phyloP scores from a whole-genome alignment of 495 filamentous ascomycete genomes.

The Neurospora sp. region DNA sequence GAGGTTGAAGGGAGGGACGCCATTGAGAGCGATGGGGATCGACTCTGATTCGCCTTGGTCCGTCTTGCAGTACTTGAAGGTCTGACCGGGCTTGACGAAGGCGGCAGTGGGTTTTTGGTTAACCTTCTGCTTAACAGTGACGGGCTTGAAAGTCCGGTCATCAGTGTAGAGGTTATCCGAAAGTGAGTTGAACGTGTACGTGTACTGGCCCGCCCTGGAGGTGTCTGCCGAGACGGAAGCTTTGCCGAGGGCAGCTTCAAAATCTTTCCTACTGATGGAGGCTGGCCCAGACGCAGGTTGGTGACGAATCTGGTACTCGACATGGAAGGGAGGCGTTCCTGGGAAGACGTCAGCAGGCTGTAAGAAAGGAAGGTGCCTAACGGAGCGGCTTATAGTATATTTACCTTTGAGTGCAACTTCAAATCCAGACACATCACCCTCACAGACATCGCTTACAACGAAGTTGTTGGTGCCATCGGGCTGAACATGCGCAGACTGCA shows the following conservation, averaged over 20 bases:
- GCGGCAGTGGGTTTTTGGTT: conserved; percentile 67
- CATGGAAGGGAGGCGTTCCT: conserved; percentile 71
- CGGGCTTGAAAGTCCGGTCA: conserved; percentile 49
- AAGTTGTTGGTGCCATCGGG: conserved; percentile 34
- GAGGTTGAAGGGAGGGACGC: conserved; percentile 77
- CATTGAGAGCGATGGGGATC: conserved; percentile 74
- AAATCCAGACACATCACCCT: conserved; percentile 83
- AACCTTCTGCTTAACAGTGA: conserved; percentile 73
- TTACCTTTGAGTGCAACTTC: conserved; percentile 70
- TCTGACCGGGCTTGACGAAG: conserved; percentile 81
- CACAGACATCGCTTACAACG: conserved; percentile 73
- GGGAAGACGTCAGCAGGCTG: conserved; percentile 2
- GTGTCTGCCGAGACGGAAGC: conserved; percentile 79
- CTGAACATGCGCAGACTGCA: conserved; percentile 49
- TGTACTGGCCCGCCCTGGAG: conserved; percentile 64
- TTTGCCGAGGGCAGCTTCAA: conserved; percentile 61
- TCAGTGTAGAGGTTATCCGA: conserved; percentile 77
- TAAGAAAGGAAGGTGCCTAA: neutral
- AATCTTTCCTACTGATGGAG: conserved; percentile 49
- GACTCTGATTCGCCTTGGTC: conserved; percentile 71
- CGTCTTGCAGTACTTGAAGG: conserved; percentile 86
- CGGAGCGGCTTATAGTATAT: neutral
- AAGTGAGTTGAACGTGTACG: conserved; percentile 73
- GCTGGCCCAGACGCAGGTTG: conserved; percentile 52
- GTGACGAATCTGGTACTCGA: conserved; percentile 69